Conservation (phyloP, 345 rosid species). For the Salix udensis region DNA sequence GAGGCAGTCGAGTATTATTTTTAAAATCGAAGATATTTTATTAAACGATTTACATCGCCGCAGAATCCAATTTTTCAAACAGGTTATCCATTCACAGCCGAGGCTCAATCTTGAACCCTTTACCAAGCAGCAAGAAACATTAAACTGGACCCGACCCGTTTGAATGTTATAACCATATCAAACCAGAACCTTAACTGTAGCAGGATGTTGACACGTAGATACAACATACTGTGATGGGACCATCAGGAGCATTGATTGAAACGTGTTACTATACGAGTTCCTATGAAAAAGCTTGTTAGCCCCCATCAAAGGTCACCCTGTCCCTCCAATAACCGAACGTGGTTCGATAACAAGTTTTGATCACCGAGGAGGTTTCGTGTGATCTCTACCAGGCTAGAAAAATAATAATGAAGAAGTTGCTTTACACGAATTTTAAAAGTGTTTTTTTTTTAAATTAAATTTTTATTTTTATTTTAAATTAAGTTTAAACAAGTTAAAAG, state of each 20-base stretch:
- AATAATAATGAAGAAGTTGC: no score
- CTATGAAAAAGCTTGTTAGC: not conserved
- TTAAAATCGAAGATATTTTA: no score
- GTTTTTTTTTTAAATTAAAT: no score
- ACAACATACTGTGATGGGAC: not conserved
- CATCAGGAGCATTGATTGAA: constrained; percentile 14
- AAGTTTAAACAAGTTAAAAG: no score
- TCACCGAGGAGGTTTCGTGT: not conserved
- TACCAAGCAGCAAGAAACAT: not conserved
- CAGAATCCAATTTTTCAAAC: no score
- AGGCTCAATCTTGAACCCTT: not conserved
- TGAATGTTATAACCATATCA: not conserved
- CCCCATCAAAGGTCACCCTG: not conserved
- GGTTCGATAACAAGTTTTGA: not conserved
- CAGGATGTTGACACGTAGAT: not conserved
- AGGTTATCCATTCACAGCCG: not conserved
- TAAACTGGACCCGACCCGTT: no score
- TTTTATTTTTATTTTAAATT: no score
- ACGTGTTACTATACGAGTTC: not conserved
- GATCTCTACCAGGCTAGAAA: not conserved
- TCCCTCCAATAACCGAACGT: constrained; percentile 7
- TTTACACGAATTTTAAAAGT: no score
- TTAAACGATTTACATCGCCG: no score
- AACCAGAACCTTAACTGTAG: not conserved
- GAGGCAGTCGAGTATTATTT: no score